Percentiles rank a stretch among this genome's conserved stretches.
These are phyloP conservation scores for Pilatotrama ljubarskyi DNA, from an alignment of 768 basidiomycete species.

Conservation along the genomic window DNA sequence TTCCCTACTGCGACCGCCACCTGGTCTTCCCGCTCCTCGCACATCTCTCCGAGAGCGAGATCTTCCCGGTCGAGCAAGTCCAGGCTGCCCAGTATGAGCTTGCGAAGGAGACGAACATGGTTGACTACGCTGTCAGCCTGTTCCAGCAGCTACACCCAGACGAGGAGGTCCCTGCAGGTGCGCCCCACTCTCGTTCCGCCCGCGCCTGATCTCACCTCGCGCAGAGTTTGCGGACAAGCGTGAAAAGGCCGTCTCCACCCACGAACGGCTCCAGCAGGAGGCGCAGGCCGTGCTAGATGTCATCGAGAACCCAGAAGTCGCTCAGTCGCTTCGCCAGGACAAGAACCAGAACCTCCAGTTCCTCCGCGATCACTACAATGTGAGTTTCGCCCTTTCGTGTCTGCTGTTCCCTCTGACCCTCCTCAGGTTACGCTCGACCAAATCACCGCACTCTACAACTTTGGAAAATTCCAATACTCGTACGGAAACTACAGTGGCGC, in stretches of 20 bases:
- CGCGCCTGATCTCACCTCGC: not conserved
- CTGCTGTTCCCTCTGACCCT: not conserved
- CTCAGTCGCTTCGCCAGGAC: constrained; percentile 90
- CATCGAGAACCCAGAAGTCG: constrained; percentile 96
- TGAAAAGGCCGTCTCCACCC: constrained; percentile 77
- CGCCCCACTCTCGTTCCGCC: constrained; percentile 20
- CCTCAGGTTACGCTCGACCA: constrained; percentile 88
- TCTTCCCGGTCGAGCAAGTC: constrained; percentile 80
- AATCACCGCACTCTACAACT: constrained; percentile 95
- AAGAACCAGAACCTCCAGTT: constrained; percentile 96
- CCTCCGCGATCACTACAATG: constrained; percentile 82
- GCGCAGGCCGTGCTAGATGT: constrained; percentile 93
- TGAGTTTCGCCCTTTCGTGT: not conserved
- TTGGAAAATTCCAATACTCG: constrained; percentile 98
- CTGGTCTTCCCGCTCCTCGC: constrained; percentile 90
- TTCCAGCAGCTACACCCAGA: constrained; percentile 79
- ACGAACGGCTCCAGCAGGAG: constrained; percentile 83
- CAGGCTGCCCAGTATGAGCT: constrained; percentile 95
- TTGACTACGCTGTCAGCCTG: constrained; percentile 85
- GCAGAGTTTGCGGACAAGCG: constrained; percentile 85
- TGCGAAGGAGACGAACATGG: constrained; percentile 97
- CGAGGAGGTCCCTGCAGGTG: constrained; percentile 68
- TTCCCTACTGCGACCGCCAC: constrained; percentile 93
- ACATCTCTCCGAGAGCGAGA: constrained; percentile 73
- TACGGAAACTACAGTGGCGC: constrained; percentile 96